A percentile compares a stretch with the other conserved stretches of the same genome.
phyloP scores from a whole-genome alignment of 2,329 filamentous ascomycete genomes.

The Neonectria faginata region DNA sequence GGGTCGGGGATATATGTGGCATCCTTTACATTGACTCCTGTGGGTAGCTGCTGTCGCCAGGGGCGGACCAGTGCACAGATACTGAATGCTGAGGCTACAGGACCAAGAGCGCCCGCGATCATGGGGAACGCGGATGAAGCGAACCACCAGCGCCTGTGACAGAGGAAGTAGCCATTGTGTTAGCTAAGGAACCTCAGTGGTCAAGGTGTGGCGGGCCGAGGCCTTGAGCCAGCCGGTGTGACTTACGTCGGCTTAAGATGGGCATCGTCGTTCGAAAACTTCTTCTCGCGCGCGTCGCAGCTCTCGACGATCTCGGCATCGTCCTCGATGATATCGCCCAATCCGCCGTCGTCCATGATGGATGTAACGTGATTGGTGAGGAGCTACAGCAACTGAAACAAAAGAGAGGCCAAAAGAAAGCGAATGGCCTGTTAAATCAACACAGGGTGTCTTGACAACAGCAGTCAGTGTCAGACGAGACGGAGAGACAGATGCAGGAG shows the following conservation, averaged over 20 bases:
- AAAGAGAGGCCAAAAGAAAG: background rate
- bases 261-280: constrained; percentile 53
- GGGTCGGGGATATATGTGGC: constrained; percentile 74
- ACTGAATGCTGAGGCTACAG: constrained; percentile 87
- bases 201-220: no score
- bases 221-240: background rate
- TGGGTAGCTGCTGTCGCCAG: constrained; percentile 74
- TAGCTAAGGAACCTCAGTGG: background rate
- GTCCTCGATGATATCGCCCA: constrained; percentile 49
- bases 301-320: constrained; percentile 27
- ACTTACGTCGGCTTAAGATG: constrained; percentile 60
- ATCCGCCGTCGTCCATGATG: constrained; percentile 57
- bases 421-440: background rate
- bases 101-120: constrained; percentile 85
- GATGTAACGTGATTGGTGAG: background rate
- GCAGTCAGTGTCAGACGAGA: background rate
- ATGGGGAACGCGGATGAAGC: constrained; percentile 77
- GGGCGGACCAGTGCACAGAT: constrained; percentile 85
- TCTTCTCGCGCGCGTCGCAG: constrained; percentile 39
- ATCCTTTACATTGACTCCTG: constrained; percentile 59
- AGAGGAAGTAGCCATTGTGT: background rate
- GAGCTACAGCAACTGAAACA: background rate
- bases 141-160: constrained; percentile 70
- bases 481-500: no score
- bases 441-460: background rate